Evolutionary conservation across 2,329 filamentous ascomycete species (phyloP), one percentile per base, ranked within the genome.

Genomic region (Arthroderma sp.): DNA sequence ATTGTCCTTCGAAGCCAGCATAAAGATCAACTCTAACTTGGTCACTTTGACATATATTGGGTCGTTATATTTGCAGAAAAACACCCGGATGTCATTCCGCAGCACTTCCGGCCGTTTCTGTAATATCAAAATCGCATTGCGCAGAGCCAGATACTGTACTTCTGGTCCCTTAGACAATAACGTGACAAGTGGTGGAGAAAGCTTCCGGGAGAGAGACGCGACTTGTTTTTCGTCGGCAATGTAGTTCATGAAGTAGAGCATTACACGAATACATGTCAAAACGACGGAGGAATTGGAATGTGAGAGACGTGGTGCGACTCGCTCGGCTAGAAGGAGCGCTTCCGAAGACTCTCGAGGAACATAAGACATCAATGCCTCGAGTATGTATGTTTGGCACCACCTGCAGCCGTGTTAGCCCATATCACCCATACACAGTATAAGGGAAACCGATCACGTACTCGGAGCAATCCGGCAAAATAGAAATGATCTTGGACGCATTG

Each of bases 61-160:
- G 68, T 98, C 93, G 71, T 98, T 98, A 74, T 98, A 98, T 78
- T 98, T 98, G 83, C 93, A 98, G 74, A 98, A 98, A 75, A 98
- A 98, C 33, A 98, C 93, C 51, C 93, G 84, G 61, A 98, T 97
- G 71, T 98, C 93, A 72, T 96, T 97, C 62, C 90, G 83, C 56
- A 98, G 74, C 7, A 98, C 91, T 67, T 97, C 93, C 0, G 93
- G 93, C 57, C 91, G 81, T 65, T 91, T 81, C 71, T 98, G 93
- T 55, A 98, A 77, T 64, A 98, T 98, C 13, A 98, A 78, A 1
- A 98, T 79, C 0, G 93, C 93, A 68, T 98, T 98, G 61, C 93
- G 81, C 17, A 98, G 79, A 0, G 93, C 93, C 5, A 98, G 80
- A 68, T 98, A 98, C 70, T 98, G 93, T n/a, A 98, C 93, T 70